Evolutionary conservation across 169 alveolate species (phyloP).

Genomic region (Babesia sp.): DNA sequence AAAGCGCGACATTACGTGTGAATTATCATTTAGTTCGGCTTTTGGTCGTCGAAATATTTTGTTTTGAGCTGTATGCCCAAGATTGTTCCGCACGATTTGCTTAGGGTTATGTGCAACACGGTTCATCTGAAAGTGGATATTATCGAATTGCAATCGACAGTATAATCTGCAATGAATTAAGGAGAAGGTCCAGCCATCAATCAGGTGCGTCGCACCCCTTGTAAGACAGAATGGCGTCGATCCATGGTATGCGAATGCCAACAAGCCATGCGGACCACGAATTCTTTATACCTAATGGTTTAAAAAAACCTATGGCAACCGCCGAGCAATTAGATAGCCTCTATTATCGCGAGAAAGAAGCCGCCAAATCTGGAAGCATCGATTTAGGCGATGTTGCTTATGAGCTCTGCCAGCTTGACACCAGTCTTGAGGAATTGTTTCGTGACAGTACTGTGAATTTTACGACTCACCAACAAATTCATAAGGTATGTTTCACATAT

Average conservation of each 20-base stretch:
- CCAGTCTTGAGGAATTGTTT: constrained; percentile 60
- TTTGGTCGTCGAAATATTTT: too few relatives aligned
- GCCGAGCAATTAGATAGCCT: constrained; percentile 56
- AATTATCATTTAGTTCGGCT: too few relatives aligned
- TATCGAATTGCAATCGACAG: background rate
- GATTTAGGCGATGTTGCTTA: constrained; percentile 43
- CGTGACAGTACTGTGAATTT: constrained; percentile 21
- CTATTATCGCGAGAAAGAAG: constrained; percentile 52
- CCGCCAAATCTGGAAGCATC: constrained; percentile 10
- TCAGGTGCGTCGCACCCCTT: background rate
- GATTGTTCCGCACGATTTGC: background rate
- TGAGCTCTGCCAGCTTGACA: constrained; percentile 65
- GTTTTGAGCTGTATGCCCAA: background rate
- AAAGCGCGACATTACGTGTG: background rate
- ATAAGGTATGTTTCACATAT: constrained; percentile 37
- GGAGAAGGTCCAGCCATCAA: background rate
- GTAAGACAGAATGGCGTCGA: constrained; percentile 12
- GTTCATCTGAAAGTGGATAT: background rate
- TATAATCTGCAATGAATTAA: background rate
- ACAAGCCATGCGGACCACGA: background rate
- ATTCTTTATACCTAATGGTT: background rate
- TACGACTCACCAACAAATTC: constrained; percentile 51
- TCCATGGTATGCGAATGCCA: constrained; percentile 13
- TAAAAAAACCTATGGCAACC: constrained; percentile 24
- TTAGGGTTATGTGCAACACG: background rate